phyloP scores from a whole-genome alignment of 306 rosid species.

The Argentina anserina region DNA sequence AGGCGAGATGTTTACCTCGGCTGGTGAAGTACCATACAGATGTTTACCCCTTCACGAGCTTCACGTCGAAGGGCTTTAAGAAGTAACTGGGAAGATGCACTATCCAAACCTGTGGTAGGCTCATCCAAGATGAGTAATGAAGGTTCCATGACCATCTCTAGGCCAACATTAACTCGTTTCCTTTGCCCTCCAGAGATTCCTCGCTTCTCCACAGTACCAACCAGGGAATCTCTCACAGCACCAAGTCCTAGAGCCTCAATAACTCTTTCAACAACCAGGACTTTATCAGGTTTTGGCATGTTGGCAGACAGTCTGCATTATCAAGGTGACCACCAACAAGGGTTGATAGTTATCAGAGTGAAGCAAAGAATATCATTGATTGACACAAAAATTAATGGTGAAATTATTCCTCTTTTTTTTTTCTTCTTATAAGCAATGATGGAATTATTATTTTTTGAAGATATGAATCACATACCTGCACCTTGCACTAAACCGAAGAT shows the following conservation, averaged over 20 bases:
- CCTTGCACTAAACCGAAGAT: slow-evolving; percentile 80
- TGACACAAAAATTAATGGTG: slow-evolving; percentile 4
- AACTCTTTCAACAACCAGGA: slow-evolving; percentile 77
- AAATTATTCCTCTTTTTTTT: not conserved
- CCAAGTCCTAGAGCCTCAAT: slow-evolving; percentile 81
- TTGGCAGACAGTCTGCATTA: slow-evolving; percentile 57
- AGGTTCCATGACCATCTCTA: slow-evolving; percentile 93
- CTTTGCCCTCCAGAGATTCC: slow-evolving; percentile 83
- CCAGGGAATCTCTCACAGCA: slow-evolving; percentile 71
- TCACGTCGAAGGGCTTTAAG: slow-evolving; percentile 76
- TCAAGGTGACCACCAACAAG: slow-evolving; percentile 24
- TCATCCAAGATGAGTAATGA: slow-evolving; percentile 77
- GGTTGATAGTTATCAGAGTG: slow-evolving; percentile 23
- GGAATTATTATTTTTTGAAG: not conserved
- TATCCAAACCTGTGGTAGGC: slow-evolving; percentile 80
- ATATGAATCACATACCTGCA: slow-evolving; percentile 54
- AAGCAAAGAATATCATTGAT: slow-evolving; percentile 5
- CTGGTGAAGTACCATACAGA: slow-evolving; percentile 81
- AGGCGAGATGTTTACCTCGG: slow-evolving; percentile 47
- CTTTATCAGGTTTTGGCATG: slow-evolving; percentile 83
- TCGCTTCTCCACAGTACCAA: slow-evolving; percentile 73
- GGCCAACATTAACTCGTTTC: slow-evolving; percentile 77
- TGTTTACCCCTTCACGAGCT: slow-evolving; percentile 78
- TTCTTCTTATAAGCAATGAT: not conserved
- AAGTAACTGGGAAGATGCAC: slow-evolving; percentile 72